A percentile compares a stretch with the other conserved stretches of the same genome.
phyloP scores from a whole-genome alignment of 1,284 basidiomycete species.

The Leccinum subrobustum region DNA sequence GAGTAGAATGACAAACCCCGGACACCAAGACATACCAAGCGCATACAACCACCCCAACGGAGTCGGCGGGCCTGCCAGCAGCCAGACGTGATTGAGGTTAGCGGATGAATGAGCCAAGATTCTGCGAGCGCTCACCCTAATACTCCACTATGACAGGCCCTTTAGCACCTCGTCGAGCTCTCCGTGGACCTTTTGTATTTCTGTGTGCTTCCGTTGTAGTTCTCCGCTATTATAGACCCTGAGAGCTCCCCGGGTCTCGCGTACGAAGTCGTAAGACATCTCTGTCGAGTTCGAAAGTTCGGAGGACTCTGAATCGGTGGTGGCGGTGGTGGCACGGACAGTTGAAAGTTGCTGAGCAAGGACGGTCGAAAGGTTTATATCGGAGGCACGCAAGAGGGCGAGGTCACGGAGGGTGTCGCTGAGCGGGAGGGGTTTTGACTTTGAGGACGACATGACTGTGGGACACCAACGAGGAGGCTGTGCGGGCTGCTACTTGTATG shows the following conservation, averaged over 20 bases:
- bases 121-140: background rate
- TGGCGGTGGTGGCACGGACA: background rate
- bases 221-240: constrained; percentile 53
- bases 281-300: constrained; percentile 3
- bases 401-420: constrained; percentile 67
- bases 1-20: too few relatives aligned
- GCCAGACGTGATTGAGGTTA: background rate
- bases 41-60: too few relatives aligned
- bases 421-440: constrained; percentile 54
- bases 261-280: too few relatives aligned
- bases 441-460: constrained; percentile 35
- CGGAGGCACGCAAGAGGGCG: constrained; percentile 62
- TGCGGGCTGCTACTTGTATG: background rate
- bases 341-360: constrained; percentile 29
- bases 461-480: background rate
- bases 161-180: constrained; percentile 38
- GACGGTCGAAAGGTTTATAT: constrained; percentile 49
- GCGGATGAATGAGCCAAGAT: background rate
- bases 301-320: constrained; percentile 11
- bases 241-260: background rate
- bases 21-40: too few relatives aligned
- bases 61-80: too few relatives aligned
- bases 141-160: constrained; percentile 24
- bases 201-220: constrained; percentile 42
- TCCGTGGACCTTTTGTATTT: constrained; percentile 48